These are phyloP conservation scores for Malus domestica DNA, from an alignment of 306 rosid species.

Conservation along the genomic window DNA sequence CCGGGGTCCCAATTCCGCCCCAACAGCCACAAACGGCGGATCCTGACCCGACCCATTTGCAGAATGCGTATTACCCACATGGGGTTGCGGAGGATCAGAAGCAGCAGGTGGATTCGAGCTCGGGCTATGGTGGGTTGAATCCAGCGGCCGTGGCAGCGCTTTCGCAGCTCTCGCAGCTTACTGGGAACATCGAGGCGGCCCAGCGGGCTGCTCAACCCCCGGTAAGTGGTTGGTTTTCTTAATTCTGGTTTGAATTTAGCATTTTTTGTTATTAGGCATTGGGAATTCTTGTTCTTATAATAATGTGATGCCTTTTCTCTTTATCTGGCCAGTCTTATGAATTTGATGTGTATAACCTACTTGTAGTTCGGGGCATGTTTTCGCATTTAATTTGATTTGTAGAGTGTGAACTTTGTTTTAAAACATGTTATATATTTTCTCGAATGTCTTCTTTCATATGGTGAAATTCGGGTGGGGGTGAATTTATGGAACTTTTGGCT, in stretches of 20 bases:
- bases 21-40: not conserved
- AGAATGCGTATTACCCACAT: conserved; percentile 15
- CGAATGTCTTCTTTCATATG: not conserved
- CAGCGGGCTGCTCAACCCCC: conserved; percentile 14
- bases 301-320: not conserved
- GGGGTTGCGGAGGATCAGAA: conserved; percentile 11
- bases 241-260: not conserved
- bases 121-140: not conserved
- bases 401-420: not conserved
- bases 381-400: not conserved
- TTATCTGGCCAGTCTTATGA: not conserved
- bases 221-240: conserved; percentile 15
- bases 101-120: not conserved
- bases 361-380: not conserved
- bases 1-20: conserved; percentile 27
- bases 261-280: not conserved
- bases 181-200: conserved; percentile 14
- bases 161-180: conserved; percentile 16
- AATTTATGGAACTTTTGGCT: not conserved
- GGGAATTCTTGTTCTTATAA: not conserved
- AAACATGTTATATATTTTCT: not conserved
- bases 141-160: conserved; percentile 14
- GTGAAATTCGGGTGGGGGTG: not conserved
- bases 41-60: conserved; percentile 10
- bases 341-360: not conserved